Evolutionary conservation across 192 early-diverging fungal species (phyloP).

Genomic region (Coemansia sp.): DNA sequence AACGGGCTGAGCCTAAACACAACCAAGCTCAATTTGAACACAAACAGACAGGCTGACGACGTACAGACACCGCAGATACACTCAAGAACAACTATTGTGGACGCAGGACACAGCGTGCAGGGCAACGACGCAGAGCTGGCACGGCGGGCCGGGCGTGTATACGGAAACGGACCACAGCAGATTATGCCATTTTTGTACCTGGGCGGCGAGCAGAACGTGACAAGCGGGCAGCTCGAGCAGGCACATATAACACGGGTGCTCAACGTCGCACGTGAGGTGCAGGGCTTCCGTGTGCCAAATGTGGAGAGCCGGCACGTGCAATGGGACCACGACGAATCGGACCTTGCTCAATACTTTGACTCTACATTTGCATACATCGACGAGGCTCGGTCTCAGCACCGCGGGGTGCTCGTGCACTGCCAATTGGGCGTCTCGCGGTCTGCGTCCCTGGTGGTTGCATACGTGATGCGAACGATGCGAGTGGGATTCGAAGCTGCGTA

Average conservation of each 20-base stretch:
- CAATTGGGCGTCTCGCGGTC: conserved; percentile 88
- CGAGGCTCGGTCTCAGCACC: conserved; percentile 50
- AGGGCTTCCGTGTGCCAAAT: not conserved
- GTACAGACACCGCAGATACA: not conserved
- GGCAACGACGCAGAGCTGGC: conserved; percentile 11
- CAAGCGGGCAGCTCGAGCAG: conserved; percentile 8
- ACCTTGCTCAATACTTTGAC: conserved; percentile 63
- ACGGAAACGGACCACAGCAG: conserved; percentile 35
- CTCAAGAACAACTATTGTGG: not conserved
- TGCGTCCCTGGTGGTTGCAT: conserved; percentile 81
- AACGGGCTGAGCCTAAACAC: too few relatives aligned
- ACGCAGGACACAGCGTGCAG: not conserved
- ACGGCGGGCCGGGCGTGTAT: conserved; percentile 33
- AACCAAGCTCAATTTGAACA: not conserved
- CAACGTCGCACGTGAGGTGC: conserved; percentile 37
- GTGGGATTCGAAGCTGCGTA: conserved; percentile 67
- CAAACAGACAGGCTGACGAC: not conserved
- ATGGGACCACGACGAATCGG: conserved; percentile 76
- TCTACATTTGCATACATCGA: conserved; percentile 70
- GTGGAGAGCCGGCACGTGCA: conserved; percentile 58
- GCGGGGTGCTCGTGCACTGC: conserved; percentile 80
- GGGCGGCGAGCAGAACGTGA: conserved; percentile 34
- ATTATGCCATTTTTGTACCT: conserved; percentile 52
- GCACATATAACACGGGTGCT: conserved; percentile 24
- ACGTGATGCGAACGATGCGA: conserved; percentile 74